Conservation (phyloP, 2,329 filamentous ascomycete genomes). For the Neurospora sp. region DNA sequence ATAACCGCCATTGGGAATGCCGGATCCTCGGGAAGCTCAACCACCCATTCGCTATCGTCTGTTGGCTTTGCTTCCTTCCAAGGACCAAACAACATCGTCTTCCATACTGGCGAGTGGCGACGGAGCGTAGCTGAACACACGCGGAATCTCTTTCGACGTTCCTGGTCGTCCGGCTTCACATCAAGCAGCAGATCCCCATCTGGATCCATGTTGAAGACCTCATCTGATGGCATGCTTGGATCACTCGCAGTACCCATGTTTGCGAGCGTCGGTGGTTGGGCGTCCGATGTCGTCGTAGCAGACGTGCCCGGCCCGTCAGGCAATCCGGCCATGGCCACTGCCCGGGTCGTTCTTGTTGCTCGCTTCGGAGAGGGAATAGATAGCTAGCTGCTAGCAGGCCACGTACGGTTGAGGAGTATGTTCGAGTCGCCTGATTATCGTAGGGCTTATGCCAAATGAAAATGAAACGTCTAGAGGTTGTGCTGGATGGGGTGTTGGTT, state of each 20-base stretch:
- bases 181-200: neutral
- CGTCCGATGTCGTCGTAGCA: neutral
- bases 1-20: too few relatives aligned
- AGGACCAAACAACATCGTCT: neutral
- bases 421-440: too few relatives aligned
- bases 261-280: neutral
- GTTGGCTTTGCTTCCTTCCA: neutral
- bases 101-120: neutral
- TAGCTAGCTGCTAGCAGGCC: too few relatives aligned
- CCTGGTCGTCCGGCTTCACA: neutral
- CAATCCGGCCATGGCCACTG: neutral
- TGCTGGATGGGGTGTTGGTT: too few relatives aligned
- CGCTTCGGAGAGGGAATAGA: too few relatives aligned
- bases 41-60: neutral
- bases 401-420: too few relatives aligned
- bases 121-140: neutral
- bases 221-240: fast-evolving
- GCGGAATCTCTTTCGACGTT: too few relatives aligned
- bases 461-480: too few relatives aligned
- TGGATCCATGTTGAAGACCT: neutral
- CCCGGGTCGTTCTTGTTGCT: too few relatives aligned
- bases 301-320: neutral
- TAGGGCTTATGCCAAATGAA: too few relatives aligned
- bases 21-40: neutral
- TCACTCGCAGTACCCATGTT: neutral